Percentiles rank a stretch among this genome's conserved stretches.
These are phyloP conservation scores for Penstemon davidsonii DNA, from an alignment of 257 asterid genomes.

Conservation along the genomic window DNA sequence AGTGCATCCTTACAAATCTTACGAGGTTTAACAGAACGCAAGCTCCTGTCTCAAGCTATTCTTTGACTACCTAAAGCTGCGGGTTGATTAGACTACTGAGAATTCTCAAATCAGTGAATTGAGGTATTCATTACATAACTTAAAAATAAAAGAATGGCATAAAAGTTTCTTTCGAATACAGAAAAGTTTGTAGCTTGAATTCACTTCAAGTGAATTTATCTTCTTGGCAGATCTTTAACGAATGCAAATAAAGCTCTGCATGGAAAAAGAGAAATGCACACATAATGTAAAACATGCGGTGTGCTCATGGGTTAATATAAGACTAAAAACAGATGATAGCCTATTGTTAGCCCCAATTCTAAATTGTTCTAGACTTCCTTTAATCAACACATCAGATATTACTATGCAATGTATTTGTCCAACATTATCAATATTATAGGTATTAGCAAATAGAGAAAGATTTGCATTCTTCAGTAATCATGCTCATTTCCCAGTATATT, in stretches of 20 bases:
- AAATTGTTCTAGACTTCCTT: neutral
- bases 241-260: constrained; percentile 65
- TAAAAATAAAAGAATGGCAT: constrained; percentile 24
- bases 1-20: constrained; percentile 22
- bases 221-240: constrained; percentile 55
- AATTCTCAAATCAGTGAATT: constrained; percentile 17
- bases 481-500: neutral
- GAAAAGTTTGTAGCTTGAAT: constrained; percentile 38
- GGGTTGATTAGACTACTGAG: constrained; percentile 32
- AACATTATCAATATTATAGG: neutral
- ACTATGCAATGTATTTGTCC: neutral
- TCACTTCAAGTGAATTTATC: constrained; percentile 56
- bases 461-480: neutral
- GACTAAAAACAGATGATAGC: constrained; percentile 11
- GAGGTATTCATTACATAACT: constrained; percentile 10
- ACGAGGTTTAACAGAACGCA: neutral
- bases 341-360: constrained; percentile 4
- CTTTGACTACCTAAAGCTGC: constrained; percentile 27
- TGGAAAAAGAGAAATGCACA: constrained; percentile 37
- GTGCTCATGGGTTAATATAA: constrained; percentile 24
- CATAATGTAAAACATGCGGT: constrained; percentile 36
- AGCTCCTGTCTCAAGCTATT: constrained; percentile 29
- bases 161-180: constrained; percentile 24
- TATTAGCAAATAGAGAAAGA: constrained; percentile 7
- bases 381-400: neutral